phyloP scores from a whole-genome alignment of 228 moss, liverwort and hornwort species.

The Sphagnum fallax region DNA sequence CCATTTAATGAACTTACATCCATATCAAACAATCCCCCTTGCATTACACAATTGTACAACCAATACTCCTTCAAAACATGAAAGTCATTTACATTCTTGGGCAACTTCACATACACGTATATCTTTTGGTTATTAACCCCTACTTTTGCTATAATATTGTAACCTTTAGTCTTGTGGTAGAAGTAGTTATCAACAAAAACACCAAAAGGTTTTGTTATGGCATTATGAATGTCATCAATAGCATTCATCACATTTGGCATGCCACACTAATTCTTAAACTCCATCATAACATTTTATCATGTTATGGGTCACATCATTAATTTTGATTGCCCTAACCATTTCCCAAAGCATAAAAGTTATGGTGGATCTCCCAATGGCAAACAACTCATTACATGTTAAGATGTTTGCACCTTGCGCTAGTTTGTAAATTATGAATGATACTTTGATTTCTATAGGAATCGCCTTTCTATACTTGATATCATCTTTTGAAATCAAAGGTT shows the following conservation, averaged over 20 bases:
- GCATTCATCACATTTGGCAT: not conserved
- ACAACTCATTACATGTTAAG: too few relatives aligned
- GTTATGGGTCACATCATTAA: not conserved
- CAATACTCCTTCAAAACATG: not conserved
- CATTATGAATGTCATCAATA: not conserved
- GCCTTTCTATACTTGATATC: too few relatives aligned
- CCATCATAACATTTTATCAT: not conserved
- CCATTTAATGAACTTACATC: not conserved
- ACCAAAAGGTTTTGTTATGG: not conserved
- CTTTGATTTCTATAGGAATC: too few relatives aligned
- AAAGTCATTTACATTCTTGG: not conserved
- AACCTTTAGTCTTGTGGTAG: conserved; percentile 1
- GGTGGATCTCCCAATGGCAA: too few relatives aligned
- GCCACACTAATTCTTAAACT: not conserved
- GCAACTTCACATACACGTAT: not conserved
- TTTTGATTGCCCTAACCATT: not conserved
- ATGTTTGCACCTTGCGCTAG: too few relatives aligned
- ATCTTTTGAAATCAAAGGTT: too few relatives aligned
- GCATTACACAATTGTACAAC: not conserved
- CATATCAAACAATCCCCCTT: not conserved
- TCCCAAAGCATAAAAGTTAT: not conserved
- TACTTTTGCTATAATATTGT: not conserved
- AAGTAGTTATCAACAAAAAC: not conserved
- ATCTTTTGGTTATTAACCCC: not conserved
- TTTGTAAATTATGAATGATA: too few relatives aligned